phyloP scores from a whole-genome alignment of 768 basidiomycete genomes.

The Paxillus involutus region DNA sequence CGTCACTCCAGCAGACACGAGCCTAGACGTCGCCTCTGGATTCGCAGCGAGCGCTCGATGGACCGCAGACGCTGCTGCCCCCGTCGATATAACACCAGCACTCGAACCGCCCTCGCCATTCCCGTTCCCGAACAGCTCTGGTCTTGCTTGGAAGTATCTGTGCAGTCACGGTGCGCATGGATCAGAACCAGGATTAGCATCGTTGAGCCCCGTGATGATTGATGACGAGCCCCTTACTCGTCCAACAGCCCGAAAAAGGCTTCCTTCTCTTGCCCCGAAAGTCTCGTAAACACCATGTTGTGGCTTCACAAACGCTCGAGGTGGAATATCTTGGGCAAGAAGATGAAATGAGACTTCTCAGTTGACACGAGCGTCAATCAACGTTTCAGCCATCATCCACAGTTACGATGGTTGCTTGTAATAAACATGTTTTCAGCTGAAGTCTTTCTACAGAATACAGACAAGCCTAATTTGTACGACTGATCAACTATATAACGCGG shows the following conservation, averaged over 20 bases:
- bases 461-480: constrained; percentile 25
- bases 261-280: constrained; percentile 68
- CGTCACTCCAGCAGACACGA: constrained; percentile 43
- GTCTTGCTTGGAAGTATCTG: constrained; percentile 76
- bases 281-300: constrained; percentile 70
- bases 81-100: constrained; percentile 18
- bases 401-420: not conserved
- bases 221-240: constrained; percentile 49
- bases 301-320: not conserved
- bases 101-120: constrained; percentile 18
- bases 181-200: not conserved
- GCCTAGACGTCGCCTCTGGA: constrained; percentile 40
- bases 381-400: no score
- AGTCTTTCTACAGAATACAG: constrained; percentile 32
- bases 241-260: constrained; percentile 82
- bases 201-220: not conserved
- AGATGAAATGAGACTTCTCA: not conserved
- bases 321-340: not conserved
- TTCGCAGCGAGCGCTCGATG: constrained; percentile 45
- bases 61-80: constrained; percentile 41
- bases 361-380: not conserved
- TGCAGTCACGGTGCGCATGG: not conserved
- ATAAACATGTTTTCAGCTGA: constrained; percentile 11
- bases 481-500: constrained; percentile 17
- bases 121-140: constrained; percentile 53